Percentiles rank a stretch among this genome's conserved stretches.
phyloP scores from a whole-genome alignment of 768 basidiomycete genomes.

The Multifurca ochricompacta region DNA sequence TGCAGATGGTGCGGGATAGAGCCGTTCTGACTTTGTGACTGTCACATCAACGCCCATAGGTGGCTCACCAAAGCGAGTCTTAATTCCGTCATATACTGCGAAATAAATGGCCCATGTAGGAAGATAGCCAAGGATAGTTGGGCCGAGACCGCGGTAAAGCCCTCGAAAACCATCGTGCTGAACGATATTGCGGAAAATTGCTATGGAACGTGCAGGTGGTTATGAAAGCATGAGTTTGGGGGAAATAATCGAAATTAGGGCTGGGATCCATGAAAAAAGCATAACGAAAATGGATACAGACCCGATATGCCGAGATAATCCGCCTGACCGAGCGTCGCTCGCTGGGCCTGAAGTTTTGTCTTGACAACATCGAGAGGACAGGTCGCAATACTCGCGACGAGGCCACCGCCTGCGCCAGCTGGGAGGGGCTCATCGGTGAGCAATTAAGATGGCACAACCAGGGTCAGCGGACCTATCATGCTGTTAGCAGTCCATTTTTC shows the following conservation, averaged over 20 bases:
- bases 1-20: slow-evolving; percentile 77
- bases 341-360: slow-evolving; percentile 95
- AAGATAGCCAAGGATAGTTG: slow-evolving; percentile 92
- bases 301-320: slow-evolving; percentile 41
- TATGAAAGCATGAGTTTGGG: slow-evolving; percentile 21
- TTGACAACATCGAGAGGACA: slow-evolving; percentile 98
- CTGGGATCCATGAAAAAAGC: slow-evolving; percentile 2
- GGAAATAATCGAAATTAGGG: slow-evolving; percentile 22
- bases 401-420: slow-evolving; percentile 95
- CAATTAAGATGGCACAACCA: slow-evolving; percentile 14
- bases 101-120: slow-evolving; percentile 99
- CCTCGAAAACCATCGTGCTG: slow-evolving; percentile 72
- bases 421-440: neutral
- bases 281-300: slow-evolving; percentile 13
- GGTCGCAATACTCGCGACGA: slow-evolving; percentile 87
- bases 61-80: slow-evolving; percentile 67
- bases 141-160: slow-evolving; percentile 93
- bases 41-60: slow-evolving; percentile 36
- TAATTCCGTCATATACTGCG: slow-evolving; percentile 94
- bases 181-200: slow-evolving; percentile 41
- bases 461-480: slow-evolving; percentile 59
- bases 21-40: slow-evolving; percentile 32
- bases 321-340: slow-evolving; percentile 54
- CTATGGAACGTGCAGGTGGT: slow-evolving; percentile 22
- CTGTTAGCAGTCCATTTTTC: slow-evolving; percentile 67